Conservation (phyloP, 2,329 filamentous ascomycete genomes). For the Fusarium avenaceum region DNA sequence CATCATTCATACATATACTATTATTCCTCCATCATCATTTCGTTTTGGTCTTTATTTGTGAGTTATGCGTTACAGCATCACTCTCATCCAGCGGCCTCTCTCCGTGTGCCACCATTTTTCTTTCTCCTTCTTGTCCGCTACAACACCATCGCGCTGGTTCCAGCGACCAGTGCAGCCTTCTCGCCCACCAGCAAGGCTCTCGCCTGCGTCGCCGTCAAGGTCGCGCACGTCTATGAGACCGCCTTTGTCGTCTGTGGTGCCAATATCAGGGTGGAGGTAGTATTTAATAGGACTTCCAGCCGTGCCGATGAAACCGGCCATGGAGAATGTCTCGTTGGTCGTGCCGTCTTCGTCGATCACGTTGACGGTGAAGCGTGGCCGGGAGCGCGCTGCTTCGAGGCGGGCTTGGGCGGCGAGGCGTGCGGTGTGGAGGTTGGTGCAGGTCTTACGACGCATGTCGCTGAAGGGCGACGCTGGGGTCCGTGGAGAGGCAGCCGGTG, state of each 20-base stretch:
- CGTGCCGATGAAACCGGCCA: constrained; percentile 74
- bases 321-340: constrained; percentile 64
- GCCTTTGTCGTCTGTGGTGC: constrained; percentile 68
- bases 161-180: constrained; percentile 63
- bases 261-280: constrained; percentile 68
- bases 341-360: constrained; percentile 67
- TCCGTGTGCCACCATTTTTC: constrained; percentile 67
- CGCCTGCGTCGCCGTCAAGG: constrained; percentile 62
- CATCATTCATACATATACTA: constrained; percentile 37
- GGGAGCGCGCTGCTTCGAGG: constrained; percentile 68
- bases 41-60: not conserved
- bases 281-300: constrained; percentile 72
- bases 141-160: constrained; percentile 57
- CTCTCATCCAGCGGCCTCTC: constrained; percentile 59
- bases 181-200: constrained; percentile 55
- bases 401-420: constrained; percentile 75
- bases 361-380: constrained; percentile 70
- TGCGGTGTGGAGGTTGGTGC: constrained; percentile 64
- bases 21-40: not conserved
- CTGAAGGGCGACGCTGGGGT: constrained; percentile 26
- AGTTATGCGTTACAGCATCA: constrained; percentile 38
- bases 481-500: constrained; percentile 48
- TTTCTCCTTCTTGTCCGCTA: constrained; percentile 62
- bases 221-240: constrained; percentile 67
- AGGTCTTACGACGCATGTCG: constrained; percentile 46